phyloP scores from a whole-genome alignment of 176 grass and related monocot genomes.

The Dendrocalamus sinicus region DNA sequence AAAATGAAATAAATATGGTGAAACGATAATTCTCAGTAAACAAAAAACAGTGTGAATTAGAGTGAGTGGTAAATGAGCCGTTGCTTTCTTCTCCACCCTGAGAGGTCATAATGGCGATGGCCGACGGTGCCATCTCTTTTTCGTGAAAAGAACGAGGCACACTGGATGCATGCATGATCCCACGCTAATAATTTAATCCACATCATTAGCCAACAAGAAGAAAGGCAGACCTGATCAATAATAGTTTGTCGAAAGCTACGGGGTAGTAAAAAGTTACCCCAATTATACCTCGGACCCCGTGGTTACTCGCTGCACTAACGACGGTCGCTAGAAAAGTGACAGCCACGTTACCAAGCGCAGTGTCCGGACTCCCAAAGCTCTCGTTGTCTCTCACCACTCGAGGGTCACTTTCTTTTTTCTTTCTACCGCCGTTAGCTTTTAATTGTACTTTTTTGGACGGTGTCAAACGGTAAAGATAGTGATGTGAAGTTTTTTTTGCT shows the following conservation, averaged over 20 bases:
- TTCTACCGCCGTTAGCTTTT: no score
- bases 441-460: no score
- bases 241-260: conserved; percentile 24
- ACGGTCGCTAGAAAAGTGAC: conserved; percentile 10
- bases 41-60: not conserved
- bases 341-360: not conserved
- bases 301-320: conserved; percentile 1
- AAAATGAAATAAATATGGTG: no score
- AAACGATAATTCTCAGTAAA: no score
- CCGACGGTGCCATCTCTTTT: not conserved
- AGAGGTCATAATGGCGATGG: not conserved
- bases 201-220: not conserved
- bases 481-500: no score
- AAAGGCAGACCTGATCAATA: conserved; percentile 10
- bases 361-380: not conserved
- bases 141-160: not conserved
- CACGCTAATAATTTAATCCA: not conserved
- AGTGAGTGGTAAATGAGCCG: not conserved
- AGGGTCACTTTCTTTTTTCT: not conserved
- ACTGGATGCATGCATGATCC: not conserved
- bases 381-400: conserved; percentile 7
- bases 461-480: no score
- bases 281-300: not conserved
- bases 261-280: not conserved
- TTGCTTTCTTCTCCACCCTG: not conserved